A percentile compares a stretch with the other conserved stretches of the same genome.
Evolutionary conservation across 345 rosid genomes (phyloP).

Genomic region (Hevea brasiliensis): DNA sequence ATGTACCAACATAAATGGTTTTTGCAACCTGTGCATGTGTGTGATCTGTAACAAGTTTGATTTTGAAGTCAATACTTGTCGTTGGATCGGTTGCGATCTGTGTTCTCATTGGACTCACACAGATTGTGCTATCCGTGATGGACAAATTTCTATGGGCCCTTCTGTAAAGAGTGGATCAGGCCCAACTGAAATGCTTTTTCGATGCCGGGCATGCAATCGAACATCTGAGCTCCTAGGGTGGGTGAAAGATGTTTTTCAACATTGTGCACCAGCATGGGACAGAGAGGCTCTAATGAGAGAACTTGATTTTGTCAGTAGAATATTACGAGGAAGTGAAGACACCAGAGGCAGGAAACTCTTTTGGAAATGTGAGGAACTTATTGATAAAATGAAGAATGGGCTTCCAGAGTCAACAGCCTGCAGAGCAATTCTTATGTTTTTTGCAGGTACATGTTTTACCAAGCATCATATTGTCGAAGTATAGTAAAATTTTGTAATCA

Average conservation of each 20-base stretch:
- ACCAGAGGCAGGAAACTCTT: conserved; percentile 76
- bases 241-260: conserved; percentile 97
- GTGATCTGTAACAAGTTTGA: conserved; percentile 95
- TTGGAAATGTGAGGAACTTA: conserved; percentile 88
- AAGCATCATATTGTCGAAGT: background rate
- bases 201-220: conserved; percentile 82
- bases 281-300: conserved; percentile 78
- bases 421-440: conserved; percentile 69
- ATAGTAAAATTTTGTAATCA: background rate
- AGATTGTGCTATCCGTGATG: conserved; percentile 92
- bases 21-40: conserved; percentile 98
- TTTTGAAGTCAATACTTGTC: conserved; percentile 92
- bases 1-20: conserved; percentile 78
- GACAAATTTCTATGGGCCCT: conserved; percentile 74
- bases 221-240: conserved; percentile 94
- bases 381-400: conserved; percentile 82
- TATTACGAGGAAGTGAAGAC: conserved; percentile 87
- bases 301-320: conserved; percentile 85
- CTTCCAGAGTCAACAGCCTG: conserved; percentile 67
- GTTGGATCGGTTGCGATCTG: conserved; percentile 97
- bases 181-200: conserved; percentile 82
- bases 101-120: conserved; percentile 99
- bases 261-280: conserved; percentile 93
- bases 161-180: conserved; percentile 67
- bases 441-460: conserved; percentile 61